Conservation (phyloP, 768 basidiomycete genomes). For the Naganishia kalamii region DNA sequence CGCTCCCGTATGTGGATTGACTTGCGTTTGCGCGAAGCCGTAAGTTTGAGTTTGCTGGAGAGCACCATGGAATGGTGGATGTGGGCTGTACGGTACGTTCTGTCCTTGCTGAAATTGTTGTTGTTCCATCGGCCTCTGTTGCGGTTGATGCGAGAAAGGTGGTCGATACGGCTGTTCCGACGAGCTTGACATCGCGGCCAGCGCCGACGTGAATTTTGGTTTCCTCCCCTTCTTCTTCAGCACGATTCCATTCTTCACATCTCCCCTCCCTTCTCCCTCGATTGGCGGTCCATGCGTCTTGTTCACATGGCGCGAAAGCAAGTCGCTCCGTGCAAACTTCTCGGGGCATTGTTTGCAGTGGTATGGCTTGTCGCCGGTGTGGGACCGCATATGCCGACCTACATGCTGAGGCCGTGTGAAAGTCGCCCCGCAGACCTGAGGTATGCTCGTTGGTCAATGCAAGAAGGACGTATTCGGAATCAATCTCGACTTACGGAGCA, state of each 20-base stretch:
- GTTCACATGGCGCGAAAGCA: conserved; percentile 45
- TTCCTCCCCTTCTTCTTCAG: background rate
- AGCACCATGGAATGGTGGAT: background rate
- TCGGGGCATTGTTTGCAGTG: conserved; percentile 41
- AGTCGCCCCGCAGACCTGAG: conserved; percentile 38
- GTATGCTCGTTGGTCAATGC: background rate
- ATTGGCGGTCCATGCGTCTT: conserved; percentile 40
- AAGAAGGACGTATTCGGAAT: background rate
- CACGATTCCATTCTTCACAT: background rate
- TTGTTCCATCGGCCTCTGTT: background rate
- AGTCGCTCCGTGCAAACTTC: conserved; percentile 35
- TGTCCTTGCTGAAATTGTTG: background rate
- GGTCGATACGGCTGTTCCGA: background rate
- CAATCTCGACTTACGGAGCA: background rate
- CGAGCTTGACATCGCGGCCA: background rate
- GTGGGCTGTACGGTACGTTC: background rate
- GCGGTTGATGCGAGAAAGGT: background rate
- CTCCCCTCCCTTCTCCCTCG: conserved; percentile 21
- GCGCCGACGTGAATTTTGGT: background rate
- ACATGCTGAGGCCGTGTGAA: conserved; percentile 46
- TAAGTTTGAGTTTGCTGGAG: conserved; percentile 3
- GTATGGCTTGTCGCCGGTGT: conserved; percentile 43
- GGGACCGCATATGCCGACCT: conserved; percentile 42
- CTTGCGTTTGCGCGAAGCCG: background rate
- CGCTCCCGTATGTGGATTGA: background rate